Evolutionary conservation across 305 asterid genomes (phyloP).

Genomic region (Plantago coronopus): DNA sequence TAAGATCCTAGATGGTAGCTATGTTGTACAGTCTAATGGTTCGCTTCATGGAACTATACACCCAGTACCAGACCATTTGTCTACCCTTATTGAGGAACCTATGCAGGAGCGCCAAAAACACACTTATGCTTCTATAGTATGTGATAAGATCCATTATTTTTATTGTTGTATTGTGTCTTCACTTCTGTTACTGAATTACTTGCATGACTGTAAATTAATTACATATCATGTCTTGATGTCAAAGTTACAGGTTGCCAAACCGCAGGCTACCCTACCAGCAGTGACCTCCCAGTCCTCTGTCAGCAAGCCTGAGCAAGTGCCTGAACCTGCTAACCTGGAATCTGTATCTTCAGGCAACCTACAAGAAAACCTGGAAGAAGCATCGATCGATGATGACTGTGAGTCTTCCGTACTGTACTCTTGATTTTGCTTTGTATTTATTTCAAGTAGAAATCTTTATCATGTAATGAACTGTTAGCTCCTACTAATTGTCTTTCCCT

Average conservation of each 20-base stretch:
- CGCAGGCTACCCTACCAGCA: constrained; percentile 49
- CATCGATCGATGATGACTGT: constrained; percentile 83
- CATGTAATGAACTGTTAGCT: not conserved
- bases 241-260: constrained; percentile 74
- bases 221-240: constrained; percentile 13
- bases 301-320: constrained; percentile 46
- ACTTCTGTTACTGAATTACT: not conserved
- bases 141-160: constrained; percentile 29
- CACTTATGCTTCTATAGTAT: constrained; percentile 97
- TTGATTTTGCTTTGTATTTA: constrained; percentile 5
- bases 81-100: constrained; percentile 66
- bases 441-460: not conserved
- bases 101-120: constrained; percentile 73
- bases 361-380: constrained; percentile 58
- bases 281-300: constrained; percentile 34
- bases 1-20: constrained; percentile 51
- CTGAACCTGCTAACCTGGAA: constrained; percentile 52
- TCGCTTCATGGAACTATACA: constrained; percentile 55
- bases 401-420: constrained; percentile 16
- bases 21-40: constrained; percentile 66
- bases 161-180: constrained; percentile 10
- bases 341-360: constrained; percentile 43
- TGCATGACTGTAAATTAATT: constrained; percentile 22
- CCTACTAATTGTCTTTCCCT: constrained; percentile 17
- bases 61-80: constrained; percentile 50